These are phyloP conservation scores for Starmerella ratchasimensis DNA, from an alignment of 805 yeast genomes.

Conservation along the genomic window DNA sequence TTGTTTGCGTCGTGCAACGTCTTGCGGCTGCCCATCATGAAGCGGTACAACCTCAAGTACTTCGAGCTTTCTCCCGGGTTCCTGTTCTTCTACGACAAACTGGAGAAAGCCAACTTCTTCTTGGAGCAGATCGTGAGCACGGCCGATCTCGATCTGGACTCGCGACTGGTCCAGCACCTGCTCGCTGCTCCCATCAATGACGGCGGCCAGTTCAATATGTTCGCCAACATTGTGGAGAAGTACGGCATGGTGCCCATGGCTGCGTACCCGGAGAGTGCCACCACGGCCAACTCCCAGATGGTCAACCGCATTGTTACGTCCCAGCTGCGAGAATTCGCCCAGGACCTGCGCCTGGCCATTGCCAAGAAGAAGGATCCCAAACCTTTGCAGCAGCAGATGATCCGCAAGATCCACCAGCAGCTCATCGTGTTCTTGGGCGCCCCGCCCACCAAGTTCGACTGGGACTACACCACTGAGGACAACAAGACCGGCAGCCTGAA, in stretches of 20 bases:
- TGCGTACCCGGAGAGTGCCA: slow-evolving; percentile 54
- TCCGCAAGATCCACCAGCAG: slow-evolving; percentile 50
- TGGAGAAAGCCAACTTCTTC: slow-evolving; percentile 72
- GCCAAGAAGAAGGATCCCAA: slow-evolving; percentile 30
- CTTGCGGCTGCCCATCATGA: slow-evolving; percentile 48
- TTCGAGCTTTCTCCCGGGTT: slow-evolving; percentile 69
- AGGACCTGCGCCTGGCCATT: slow-evolving; percentile 42
- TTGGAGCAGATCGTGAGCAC: slow-evolving; percentile 65
- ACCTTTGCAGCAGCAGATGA: slow-evolving; percentile 30
- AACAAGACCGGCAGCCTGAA: slow-evolving; percentile 34
- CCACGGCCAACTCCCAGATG: slow-evolving; percentile 36
- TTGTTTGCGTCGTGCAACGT: slow-evolving; percentile 71
- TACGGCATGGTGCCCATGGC: slow-evolving; percentile 71
- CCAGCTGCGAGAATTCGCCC: slow-evolving; percentile 67
- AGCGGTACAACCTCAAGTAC: slow-evolving; percentile 47
- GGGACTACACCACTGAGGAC: slow-evolving; percentile 69
- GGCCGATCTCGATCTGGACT: slow-evolving; percentile 48
- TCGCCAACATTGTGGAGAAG: slow-evolving; percentile 59
- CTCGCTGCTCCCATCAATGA: slow-evolving; percentile 56
- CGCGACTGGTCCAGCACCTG: slow-evolving; percentile 55
- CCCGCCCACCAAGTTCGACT: slow-evolving; percentile 61
- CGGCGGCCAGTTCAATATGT: slow-evolving; percentile 85
- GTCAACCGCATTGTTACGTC: slow-evolving; percentile 53
- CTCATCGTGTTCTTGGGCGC: slow-evolving; percentile 58
- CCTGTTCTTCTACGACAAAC: slow-evolving; percentile 70